A percentile compares a stretch with the other conserved stretches of the same genome.
Evolutionary conservation across 208 protist genomes (phyloP).

Genomic region (Leishmania braziliensis): DNA sequence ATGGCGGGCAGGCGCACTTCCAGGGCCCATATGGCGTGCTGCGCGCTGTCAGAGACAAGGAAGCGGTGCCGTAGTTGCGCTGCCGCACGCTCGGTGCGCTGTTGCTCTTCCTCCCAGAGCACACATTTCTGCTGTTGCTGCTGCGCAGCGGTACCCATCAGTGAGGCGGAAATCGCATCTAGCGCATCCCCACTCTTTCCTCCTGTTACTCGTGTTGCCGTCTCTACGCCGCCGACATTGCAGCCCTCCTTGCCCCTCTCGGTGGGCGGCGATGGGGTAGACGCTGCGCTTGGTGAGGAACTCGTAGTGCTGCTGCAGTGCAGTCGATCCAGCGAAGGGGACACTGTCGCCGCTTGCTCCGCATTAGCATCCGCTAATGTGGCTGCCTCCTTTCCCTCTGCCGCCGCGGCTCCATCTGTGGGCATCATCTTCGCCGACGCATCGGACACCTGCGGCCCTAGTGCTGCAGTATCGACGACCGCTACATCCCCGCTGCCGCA

Average conservation of each 20-base stretch:
- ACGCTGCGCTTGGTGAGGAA: background rate
- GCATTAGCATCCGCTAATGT: background rate
- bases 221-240: background rate
- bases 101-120: conserved; percentile 34
- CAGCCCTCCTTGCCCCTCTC: background rate
- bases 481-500: background rate
- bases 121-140: conserved; percentile 3
- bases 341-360: background rate
- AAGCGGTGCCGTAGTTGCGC: conserved; percentile 44
- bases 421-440: background rate
- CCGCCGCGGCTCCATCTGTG: background rate
- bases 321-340: conserved; percentile 27
- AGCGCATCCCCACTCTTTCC: background rate
- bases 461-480: background rate
- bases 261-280: conserved; percentile 1
- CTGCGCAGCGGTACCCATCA: background rate
- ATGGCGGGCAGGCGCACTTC: conserved; percentile 35
- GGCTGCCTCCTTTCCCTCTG: background rate
- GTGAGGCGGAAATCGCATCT: background rate
- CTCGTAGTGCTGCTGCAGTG: conserved; percentile 33
- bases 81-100: conserved; percentile 13
- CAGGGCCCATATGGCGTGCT: conserved; percentile 72
- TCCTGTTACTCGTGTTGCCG: background rate
- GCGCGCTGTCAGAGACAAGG: conserved; percentile 45
- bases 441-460: background rate